Evolutionary conservation across 2,329 filamentous ascomycete genomes (phyloP), one percentile per base, ranked within the genome.

Genomic region (Trichophyton equinum): DNA sequence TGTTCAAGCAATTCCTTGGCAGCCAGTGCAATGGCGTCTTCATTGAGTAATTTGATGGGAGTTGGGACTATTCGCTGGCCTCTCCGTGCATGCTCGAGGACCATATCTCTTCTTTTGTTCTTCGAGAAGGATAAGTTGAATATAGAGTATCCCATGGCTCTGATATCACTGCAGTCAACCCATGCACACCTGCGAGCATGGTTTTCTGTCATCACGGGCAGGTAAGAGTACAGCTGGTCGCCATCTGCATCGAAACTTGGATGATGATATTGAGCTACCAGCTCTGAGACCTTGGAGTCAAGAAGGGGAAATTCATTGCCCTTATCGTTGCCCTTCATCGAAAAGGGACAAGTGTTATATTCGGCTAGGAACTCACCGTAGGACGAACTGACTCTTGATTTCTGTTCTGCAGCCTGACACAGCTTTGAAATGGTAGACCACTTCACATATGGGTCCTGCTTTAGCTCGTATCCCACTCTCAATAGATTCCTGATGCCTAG

Each of bases 141-240:
- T 6, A 82, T 64, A 0, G 81, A 79, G 67, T 85, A 86, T 1
- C 80, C 82, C 22, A 85, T 65, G 55, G 75, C 75, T 13, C 84
- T 76, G 36, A 83, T 73, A 6, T 68, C 60, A 27, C 74, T 76
- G 60, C 81, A 81, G 61, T 79, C 74, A 59, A 78, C 76, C 83
- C 84, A 85, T 15, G 81, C 80, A 66, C 78, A 84, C 49, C 78
- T 77, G 33, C 79, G 77, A n/a, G 70, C 68, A 18, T 79, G 78
- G 61, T 78, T 79, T 64, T 86, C 84, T 8, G 84, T 73, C 0
- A 90, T 70, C 22, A 85, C 77, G 0, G 86, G 85, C 0, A 91
- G 77, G 68, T 86, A 91, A 11, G 89, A 78, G 46, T 78, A 72
- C 11, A 73, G 67, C 0, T 65, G 62, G 1, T 71, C 63, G 1